Evolutionary conservation across 495 filamentous ascomycete genomes (phyloP).

Genomic region (Neurospora africana): DNA sequence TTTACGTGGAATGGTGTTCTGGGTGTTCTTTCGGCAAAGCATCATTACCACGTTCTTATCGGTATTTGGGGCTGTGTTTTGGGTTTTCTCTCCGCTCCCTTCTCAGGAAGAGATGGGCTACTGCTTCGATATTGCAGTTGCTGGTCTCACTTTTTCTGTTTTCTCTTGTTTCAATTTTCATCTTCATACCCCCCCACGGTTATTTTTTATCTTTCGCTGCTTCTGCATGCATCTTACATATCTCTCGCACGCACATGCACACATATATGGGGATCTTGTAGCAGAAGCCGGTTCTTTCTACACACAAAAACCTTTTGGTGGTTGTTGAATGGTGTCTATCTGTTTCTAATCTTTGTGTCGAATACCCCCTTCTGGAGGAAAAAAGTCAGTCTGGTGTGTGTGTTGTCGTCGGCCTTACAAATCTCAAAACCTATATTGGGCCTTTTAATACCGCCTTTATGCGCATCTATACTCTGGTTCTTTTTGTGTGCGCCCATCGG

Average conservation of each 20-base stretch:
- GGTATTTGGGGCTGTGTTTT: conserved; percentile 3
- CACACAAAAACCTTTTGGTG: not conserved
- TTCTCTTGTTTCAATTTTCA: conserved; percentile 1
- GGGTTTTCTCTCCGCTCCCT: conserved; percentile 10
- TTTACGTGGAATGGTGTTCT: conserved; percentile 12
- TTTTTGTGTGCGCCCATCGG: not conserved
- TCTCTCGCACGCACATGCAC: conserved; percentile 2
- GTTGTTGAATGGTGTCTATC: not conserved
- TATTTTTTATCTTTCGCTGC: not conserved
- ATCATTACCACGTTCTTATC: conserved; percentile 1
- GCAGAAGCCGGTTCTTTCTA: not conserved
- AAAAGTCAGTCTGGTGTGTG: not conserved
- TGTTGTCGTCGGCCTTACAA: not conserved
- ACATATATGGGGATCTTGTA: conserved; percentile 2
- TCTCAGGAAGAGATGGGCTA: not conserved
- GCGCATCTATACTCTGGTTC: not conserved
- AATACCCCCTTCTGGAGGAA: not conserved
- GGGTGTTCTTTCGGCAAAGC: conserved; percentile 1
- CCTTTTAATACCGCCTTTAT: conserved; percentile 10
- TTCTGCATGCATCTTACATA: not conserved
- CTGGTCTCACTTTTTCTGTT: not conserved
- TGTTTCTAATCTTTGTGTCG: not conserved
- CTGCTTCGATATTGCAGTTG: not conserved
- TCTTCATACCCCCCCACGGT: not conserved
- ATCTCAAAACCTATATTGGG: conserved; percentile 3